phyloP scores from a whole-genome alignment of 177 flowering plant species.

The Telopea speciosissima region DNA sequence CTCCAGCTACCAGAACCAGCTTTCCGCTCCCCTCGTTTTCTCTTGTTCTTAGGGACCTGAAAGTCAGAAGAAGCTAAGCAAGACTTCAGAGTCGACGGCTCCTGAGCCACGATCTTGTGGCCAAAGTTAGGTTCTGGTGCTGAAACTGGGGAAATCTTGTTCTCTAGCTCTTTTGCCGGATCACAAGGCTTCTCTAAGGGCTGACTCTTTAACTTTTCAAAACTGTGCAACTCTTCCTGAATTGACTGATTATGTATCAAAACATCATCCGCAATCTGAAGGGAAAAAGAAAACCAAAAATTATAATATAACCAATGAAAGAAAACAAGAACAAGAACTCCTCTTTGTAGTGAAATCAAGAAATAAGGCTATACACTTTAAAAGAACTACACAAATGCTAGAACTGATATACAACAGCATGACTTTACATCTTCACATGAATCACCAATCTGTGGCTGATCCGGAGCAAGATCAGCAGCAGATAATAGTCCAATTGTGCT shows the following conservation, averaged over 20 bases:
- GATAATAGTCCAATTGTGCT: conserved; percentile 61
- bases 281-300: background rate
- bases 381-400: no score
- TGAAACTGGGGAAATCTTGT: conserved; percentile 10
- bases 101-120: conserved; percentile 14
- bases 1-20: conserved; percentile 61
- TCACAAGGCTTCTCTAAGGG: conserved; percentile 21
- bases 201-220: conserved; percentile 19
- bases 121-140: conserved; percentile 20
- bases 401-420: background rate
- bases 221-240: conserved; percentile 29
- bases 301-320: no score
- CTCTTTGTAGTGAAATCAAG: background rate
- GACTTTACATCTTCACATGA: conserved; percentile 61
- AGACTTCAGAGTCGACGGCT: conserved; percentile 27
- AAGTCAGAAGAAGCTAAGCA: conserved; percentile 44
- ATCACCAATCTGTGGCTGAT: conserved; percentile 50
- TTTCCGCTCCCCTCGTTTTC: conserved; percentile 71
- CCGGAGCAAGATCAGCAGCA: conserved; percentile 47
- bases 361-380: background rate
- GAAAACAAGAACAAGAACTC: background rate
- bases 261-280: conserved; percentile 57
- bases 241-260: conserved; percentile 37
- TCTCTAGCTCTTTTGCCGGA: conserved; percentile 19
- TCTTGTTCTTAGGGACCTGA: conserved; percentile 50